Percentiles rank a stretch among this genome's conserved stretches.
Evolutionary conservation across 257 asterid species (phyloP).

Genomic region (Primulina huaijiensis): DNA sequence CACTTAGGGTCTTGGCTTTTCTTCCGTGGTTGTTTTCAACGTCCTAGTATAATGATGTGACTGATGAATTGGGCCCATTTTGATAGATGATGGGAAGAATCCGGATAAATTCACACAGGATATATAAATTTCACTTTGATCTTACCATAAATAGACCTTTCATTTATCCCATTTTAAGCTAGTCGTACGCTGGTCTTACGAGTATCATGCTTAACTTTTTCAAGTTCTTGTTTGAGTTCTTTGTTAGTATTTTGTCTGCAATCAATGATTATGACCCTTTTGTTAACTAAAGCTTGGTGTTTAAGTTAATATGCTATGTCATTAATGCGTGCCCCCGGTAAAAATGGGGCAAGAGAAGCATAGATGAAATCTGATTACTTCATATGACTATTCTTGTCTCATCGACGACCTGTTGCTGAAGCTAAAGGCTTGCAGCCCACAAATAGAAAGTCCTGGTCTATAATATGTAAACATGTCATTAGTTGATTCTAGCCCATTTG

Average conservation of each 20-base stretch:
- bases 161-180: too few relatives aligned
- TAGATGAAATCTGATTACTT: background rate
- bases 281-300: background rate
- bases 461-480: background rate
- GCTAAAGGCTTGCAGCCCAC: too few relatives aligned
- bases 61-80: constrained; percentile 34
- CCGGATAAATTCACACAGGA: constrained; percentile 88
- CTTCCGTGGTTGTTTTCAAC: too few relatives aligned
- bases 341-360: background rate
- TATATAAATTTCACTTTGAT: constrained; percentile 6
- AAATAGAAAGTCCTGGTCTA: background rate
- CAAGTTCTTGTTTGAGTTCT: background rate
- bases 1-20: too few relatives aligned
- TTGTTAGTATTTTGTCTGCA: background rate
- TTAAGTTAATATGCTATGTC: background rate
- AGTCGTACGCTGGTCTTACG: too few relatives aligned
- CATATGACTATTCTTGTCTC: background rate
- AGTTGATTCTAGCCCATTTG: background rate
- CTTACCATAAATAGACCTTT: background rate
- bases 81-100: constrained; percentile 95
- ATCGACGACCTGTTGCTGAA: too few relatives aligned
- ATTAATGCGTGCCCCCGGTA: background rate
- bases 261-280: background rate
- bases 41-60: background rate
- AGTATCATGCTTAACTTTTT: background rate